Evolutionary conservation across 371 early-diverging fungal genomes (phyloP).

Genomic region (Mucor circinelloides): DNA sequence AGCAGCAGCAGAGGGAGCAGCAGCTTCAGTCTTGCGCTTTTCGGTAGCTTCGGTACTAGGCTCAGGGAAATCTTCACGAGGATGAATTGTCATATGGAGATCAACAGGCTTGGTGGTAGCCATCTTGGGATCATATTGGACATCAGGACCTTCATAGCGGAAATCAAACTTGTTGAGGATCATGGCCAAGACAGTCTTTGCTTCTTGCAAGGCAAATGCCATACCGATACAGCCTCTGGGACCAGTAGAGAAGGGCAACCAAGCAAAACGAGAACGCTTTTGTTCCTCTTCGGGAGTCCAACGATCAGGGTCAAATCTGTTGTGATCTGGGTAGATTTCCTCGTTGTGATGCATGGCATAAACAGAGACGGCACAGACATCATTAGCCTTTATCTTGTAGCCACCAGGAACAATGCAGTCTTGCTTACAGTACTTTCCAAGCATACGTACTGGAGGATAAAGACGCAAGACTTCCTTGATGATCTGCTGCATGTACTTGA

Average conservation of each 20-base stretch:
- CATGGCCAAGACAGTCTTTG: constrained; percentile 59
- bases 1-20: not conserved
- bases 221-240: constrained; percentile 22
- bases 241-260: constrained; percentile 61
- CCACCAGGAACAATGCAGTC: constrained; percentile 57
- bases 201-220: constrained; percentile 59
- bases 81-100: constrained; percentile 38
- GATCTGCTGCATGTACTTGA: constrained; percentile 48
- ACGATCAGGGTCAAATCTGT: constrained; percentile 58
- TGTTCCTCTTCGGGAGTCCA: constrained; percentile 57
- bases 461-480: constrained; percentile 60
- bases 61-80: constrained; percentile 45
- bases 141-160: constrained; percentile 40
- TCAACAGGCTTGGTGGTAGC: constrained; percentile 46
- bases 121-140: constrained; percentile 33
- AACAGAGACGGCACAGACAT: constrained; percentile 25
- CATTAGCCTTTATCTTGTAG: constrained; percentile 32
- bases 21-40: not conserved
- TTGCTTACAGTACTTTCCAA: constrained; percentile 52
- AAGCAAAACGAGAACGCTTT: constrained; percentile 53
- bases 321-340: constrained; percentile 49
- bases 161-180: constrained; percentile 45
- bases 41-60: constrained; percentile 22
- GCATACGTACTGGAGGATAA: constrained; percentile 50
- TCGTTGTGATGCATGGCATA: constrained; percentile 50